Conservation (phyloP, 2,329 filamentous ascomycete genomes). For the Aspergillus brunneoviolaceus region DNA sequence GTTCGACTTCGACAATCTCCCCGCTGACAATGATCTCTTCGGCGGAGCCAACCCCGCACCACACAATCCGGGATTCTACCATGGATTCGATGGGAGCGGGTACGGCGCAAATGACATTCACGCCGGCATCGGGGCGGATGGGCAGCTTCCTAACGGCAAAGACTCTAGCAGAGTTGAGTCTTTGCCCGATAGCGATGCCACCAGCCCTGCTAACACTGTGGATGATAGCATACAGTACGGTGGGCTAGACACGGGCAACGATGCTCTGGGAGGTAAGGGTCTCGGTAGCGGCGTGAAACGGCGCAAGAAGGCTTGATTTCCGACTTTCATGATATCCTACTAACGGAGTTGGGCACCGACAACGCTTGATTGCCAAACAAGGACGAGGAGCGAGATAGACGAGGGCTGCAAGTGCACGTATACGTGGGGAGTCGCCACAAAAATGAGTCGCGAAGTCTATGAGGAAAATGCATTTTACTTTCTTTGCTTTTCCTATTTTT, state of each 20-base stretch:
- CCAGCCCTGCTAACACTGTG: conserved; percentile 40
- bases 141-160: conserved; percentile 12
- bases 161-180: conserved; percentile 40
- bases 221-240: conserved; percentile 30
- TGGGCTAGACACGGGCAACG: conserved; percentile 13
- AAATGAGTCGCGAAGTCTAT: no score
- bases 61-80: conserved; percentile 30
- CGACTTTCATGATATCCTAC: conserved; percentile 9
- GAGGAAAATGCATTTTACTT: no score
- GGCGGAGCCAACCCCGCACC: conserved; percentile 25
- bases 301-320: conserved; percentile 31
- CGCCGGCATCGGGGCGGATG: conserved; percentile 8
- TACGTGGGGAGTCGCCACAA: not conserved
- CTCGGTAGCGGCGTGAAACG: conserved; percentile 32
- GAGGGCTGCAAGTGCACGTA: not conserved
- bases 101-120: conserved; percentile 23
- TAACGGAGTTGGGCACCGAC: conserved; percentile 1
- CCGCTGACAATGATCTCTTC: conserved; percentile 35
- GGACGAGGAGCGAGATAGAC: not conserved
- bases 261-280: conserved; percentile 21
- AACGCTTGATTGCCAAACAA: not conserved
- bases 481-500: no score
- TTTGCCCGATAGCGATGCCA: conserved; percentile 46
- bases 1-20: conserved; percentile 44
- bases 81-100: conserved; percentile 33